These are phyloP conservation scores for Hygrocybe punicea DNA, from an alignment of 768 basidiomycete genomes.

Conservation along the genomic window DNA sequence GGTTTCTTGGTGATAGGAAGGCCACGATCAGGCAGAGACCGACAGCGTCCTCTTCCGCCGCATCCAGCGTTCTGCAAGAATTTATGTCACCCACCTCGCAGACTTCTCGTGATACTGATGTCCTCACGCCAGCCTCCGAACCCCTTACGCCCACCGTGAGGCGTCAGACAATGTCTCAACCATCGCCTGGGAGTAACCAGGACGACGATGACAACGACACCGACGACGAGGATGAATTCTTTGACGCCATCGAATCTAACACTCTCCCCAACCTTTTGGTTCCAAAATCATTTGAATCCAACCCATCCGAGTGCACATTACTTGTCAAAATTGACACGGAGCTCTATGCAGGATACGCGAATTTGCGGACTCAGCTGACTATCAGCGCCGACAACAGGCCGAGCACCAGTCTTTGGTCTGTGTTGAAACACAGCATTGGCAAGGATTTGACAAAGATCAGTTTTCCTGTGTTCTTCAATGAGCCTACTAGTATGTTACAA, in stretches of 20 bases:
- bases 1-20: conserved; percentile 43
- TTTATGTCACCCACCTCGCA: not conserved
- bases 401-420: conserved; percentile 88
- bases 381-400: conserved; percentile 75
- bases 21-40: not conserved
- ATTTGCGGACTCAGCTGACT: conserved; percentile 57
- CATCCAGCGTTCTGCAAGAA: not conserved
- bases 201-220: conserved; percentile 46
- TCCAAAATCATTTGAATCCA: conserved; percentile 54
- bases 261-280: conserved; percentile 74
- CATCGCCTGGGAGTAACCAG: not conserved
- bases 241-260: conserved; percentile 89
- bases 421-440: conserved; percentile 91
- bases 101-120: not conserved
- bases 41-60: not conserved
- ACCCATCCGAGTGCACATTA: conserved; percentile 29
- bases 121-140: not conserved
- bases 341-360: conserved; percentile 65
- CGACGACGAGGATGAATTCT: conserved; percentile 93
- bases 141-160: not conserved
- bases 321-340: conserved; percentile 18
- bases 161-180: not conserved
- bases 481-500: conserved; percentile 95
- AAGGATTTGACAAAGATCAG: conserved; percentile 96
- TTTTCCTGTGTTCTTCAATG: conserved; percentile 92